These are phyloP conservation scores for Taiozyma sp. DNA, from an alignment of 1,139 yeast genomes.

Conservation along the genomic window DNA sequence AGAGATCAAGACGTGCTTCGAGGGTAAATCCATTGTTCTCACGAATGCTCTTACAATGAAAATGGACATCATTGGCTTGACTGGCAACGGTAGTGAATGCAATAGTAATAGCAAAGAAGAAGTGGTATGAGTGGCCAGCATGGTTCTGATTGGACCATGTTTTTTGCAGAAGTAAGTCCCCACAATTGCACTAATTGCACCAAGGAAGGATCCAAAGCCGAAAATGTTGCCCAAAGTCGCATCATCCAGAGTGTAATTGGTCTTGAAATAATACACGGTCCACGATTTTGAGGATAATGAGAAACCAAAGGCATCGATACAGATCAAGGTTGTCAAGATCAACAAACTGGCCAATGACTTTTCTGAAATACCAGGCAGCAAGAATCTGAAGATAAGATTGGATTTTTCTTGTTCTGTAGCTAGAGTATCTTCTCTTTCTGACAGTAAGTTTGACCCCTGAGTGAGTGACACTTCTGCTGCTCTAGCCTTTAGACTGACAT, in stretches of 20 bases:
- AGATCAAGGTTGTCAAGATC: slow-evolving; percentile 34
- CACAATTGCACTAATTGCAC: slow-evolving; percentile 37
- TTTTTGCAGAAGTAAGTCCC: slow-evolving; percentile 40
- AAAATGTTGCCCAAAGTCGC: slow-evolving; percentile 36
- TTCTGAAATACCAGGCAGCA: slow-evolving; percentile 12
- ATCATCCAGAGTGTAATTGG: slow-evolving; percentile 32
- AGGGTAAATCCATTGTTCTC: slow-evolving; percentile 83
- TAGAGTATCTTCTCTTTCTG: slow-evolving; percentile 13
- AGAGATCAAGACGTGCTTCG: slow-evolving; percentile 74
- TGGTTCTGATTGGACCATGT: slow-evolving; percentile 39
- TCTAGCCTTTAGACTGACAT: slow-evolving; percentile 7
- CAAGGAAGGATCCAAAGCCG: slow-evolving; percentile 34
- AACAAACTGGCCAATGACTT: slow-evolving; percentile 25
- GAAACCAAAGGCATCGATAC: slow-evolving; percentile 40
- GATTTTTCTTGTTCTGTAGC: not conserved
- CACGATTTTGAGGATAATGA: slow-evolving; percentile 40
- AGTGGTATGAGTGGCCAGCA: slow-evolving; percentile 41
- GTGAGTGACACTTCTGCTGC: not conserved
- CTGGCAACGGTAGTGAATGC: slow-evolving; percentile 37
- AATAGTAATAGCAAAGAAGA: slow-evolving; percentile 34
- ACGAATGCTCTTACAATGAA: slow-evolving; percentile 26
- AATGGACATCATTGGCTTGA: slow-evolving; percentile 25
- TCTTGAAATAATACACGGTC: slow-evolving; percentile 38
- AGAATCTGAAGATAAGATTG: not conserved
- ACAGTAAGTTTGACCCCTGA: slow-evolving; percentile 18